These are phyloP conservation scores for Colletotrichum endophyticum DNA, from an alignment of 2,329 filamentous ascomycete genomes.

Conservation along the genomic window DNA sequence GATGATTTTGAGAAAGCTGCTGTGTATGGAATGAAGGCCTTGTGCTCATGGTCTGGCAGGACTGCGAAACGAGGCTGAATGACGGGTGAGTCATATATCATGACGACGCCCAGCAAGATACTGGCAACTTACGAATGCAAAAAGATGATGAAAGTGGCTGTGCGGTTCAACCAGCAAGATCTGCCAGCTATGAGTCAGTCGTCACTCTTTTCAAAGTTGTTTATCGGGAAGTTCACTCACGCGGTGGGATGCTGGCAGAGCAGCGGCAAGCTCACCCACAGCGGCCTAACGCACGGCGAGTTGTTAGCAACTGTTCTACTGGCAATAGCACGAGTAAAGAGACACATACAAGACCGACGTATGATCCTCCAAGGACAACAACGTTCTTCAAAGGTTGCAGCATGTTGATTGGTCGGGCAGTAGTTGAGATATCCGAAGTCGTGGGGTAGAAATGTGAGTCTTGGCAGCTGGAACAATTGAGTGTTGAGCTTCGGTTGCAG, in stretches of 20 bases:
- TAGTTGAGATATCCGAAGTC: neutral
- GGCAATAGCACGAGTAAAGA: neutral
- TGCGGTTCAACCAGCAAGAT: constrained; percentile 8
- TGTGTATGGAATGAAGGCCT: constrained; percentile 52
- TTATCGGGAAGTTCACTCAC: neutral
- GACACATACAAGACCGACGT: constrained; percentile 38
- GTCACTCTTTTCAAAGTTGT: neutral
- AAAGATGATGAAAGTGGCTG: constrained; percentile 10
- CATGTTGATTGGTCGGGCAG: neutral
- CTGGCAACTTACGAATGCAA: neutral
- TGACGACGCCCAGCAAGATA: neutral
- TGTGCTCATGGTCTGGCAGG: constrained; percentile 42
- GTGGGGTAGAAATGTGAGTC: neutral
- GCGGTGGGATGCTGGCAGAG: neutral
- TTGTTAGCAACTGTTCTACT: neutral
- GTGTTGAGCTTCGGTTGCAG: neutral
- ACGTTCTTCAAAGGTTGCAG: constrained; percentile 33
- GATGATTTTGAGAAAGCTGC: neutral
- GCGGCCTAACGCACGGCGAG: neutral
- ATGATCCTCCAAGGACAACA: constrained; percentile 49
- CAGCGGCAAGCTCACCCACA: neutral
- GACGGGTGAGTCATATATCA: neutral
- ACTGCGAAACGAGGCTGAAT: constrained; percentile 49
- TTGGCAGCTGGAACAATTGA: neutral
- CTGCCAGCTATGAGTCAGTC: neutral